A percentile compares a stretch with the other conserved stretches of the same genome.
Evolutionary conservation across 176 grass and related monocot species (phyloP).

Genomic region (Phoenix roebelenii): DNA sequence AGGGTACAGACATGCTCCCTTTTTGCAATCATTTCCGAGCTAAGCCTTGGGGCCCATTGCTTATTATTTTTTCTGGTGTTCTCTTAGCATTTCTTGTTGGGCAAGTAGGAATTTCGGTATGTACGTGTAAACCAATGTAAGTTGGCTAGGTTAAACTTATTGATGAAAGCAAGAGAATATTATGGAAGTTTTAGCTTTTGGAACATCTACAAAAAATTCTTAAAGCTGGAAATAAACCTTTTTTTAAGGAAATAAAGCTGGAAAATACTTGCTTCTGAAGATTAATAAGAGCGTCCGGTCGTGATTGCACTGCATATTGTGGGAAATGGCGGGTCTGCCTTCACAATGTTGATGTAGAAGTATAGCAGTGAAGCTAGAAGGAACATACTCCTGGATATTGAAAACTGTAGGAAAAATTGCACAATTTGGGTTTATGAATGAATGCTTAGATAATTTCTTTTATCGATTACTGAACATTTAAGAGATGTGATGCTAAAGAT

Average conservation of each 20-base stretch:
- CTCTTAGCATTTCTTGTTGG: not conserved
- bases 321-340: not conserved
- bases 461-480: no score
- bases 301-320: not conserved
- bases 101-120: no score
- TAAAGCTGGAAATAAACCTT: not conserved
- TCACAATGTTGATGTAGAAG: not conserved
- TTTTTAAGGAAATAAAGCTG: not conserved
- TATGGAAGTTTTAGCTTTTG: no score
- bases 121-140: no score
- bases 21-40: not conserved
- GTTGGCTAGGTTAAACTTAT: no score
- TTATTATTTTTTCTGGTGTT: not conserved
- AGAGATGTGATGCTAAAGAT: not conserved
- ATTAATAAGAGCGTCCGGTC: not conserved
- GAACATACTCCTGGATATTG: no score
- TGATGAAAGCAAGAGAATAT: no score
- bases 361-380: no score
- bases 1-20: conserved; percentile 2
- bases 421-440: no score
- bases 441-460: no score
- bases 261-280: not conserved
- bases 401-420: no score
- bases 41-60: not conserved
- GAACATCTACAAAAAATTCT: not conserved